These are phyloP conservation scores for Artemisia princeps DNA, from an alignment of 140 eudicot genomes.

Conservation along the genomic window DNA sequence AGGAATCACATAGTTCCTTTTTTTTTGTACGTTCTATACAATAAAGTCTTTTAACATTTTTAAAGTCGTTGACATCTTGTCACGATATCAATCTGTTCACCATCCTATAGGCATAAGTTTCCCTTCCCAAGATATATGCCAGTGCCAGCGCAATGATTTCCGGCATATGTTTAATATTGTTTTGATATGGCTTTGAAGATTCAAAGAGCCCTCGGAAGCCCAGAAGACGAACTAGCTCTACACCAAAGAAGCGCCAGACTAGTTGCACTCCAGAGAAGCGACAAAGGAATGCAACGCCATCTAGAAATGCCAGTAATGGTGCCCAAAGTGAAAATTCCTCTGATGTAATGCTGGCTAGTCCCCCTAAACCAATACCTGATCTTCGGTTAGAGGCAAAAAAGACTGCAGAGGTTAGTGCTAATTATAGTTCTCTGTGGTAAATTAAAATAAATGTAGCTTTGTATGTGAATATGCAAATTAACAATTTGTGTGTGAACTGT, in stretches of 20 bases:
- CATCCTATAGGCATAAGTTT: slow-evolving; percentile 10
- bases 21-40: background rate
- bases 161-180: background rate
- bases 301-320: slow-evolving; percentile 23
- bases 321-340: slow-evolving; percentile 29
- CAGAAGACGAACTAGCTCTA: slow-evolving; percentile 25
- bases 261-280: slow-evolving; percentile 43
- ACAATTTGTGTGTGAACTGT: background rate
- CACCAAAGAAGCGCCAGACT: slow-evolving; percentile 36
- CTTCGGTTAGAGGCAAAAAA: slow-evolving; percentile 76
- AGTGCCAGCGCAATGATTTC: slow-evolving; percentile 7
- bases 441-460: no score
- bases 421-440: background rate
- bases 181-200: slow-evolving; percentile 29
- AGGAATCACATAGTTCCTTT: background rate
- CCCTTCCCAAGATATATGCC: slow-evolving; percentile 1
- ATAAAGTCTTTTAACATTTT: background rate
- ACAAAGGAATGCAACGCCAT: slow-evolving; percentile 36
- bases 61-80: background rate
- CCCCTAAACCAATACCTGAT: slow-evolving; percentile 55
- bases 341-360: slow-evolving; percentile 34
- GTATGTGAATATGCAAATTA: no score
- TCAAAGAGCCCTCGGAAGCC: slow-evolving; percentile 42
- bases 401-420: slow-evolving; percentile 76
- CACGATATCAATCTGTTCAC: background rate